phyloP scores from a whole-genome alignment of 768 basidiomycete genomes.

The Crepidotus variabilis region DNA sequence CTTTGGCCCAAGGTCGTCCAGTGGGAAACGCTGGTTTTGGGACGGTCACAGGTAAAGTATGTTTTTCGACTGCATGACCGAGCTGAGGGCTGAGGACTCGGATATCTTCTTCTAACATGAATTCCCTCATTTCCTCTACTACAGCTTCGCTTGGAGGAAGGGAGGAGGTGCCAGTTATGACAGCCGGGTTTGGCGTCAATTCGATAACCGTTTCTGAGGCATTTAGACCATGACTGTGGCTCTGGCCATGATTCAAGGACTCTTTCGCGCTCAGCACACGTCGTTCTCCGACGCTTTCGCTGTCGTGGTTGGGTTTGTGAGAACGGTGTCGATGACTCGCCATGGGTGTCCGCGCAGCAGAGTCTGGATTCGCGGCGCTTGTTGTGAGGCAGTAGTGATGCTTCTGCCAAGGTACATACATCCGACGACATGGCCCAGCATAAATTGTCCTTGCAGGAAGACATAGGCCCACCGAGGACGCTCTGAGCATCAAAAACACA shows the following conservation, averaged over 20 bases:
- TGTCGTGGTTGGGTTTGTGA: constrained; percentile 1
- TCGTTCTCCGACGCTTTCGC: not conserved
- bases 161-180: not conserved
- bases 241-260: not conserved
- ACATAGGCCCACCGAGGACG: constrained; percentile 72
- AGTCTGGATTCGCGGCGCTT: not conserved
- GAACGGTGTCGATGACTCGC: constrained; percentile 4
- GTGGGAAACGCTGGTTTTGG: constrained; percentile 15
- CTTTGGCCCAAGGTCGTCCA: constrained; percentile 23
- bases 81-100: not conserved
- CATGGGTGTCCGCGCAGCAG: not conserved
- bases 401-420: constrained; percentile 8
- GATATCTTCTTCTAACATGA: constrained; percentile 8
- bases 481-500: constrained; percentile 77
- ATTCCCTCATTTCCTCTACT: constrained; percentile 3
- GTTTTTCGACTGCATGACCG: not conserved
- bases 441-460: constrained; percentile 34
- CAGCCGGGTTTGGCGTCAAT: too few relatives aligned
- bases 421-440: constrained; percentile 29
- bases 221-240: too few relatives aligned
- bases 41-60: not conserved
- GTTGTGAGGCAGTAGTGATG: too few relatives aligned
- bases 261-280: not conserved
- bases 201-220: too few relatives aligned
- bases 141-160: constrained; percentile 1